A percentile compares a stretch with the other conserved stretches of the same genome.
Evolutionary conservation across 2,329 filamentous ascomycete species (phyloP).

Genomic region (Penicillium italicum): DNA sequence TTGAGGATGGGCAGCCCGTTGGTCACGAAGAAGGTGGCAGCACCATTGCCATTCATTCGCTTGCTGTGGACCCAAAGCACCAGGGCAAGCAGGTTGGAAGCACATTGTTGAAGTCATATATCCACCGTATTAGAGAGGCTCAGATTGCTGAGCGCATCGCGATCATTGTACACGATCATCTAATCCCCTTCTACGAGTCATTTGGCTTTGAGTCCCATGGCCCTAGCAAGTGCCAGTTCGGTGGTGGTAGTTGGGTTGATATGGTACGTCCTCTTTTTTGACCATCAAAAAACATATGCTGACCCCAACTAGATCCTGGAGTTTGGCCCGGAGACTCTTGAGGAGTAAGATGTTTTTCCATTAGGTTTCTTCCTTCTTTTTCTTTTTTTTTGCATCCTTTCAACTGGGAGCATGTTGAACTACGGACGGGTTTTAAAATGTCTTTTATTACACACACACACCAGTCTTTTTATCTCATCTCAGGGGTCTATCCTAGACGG

Average conservation of each 20-base stretch:
- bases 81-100: constrained; percentile 71
- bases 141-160: constrained; percentile 69
- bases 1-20: constrained; percentile 44
- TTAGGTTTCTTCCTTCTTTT: neutral
- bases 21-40: constrained; percentile 71
- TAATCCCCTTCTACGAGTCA: constrained; percentile 72
- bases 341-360: constrained; percentile 4
- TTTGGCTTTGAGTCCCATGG: constrained; percentile 69
- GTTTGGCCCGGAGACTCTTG: constrained; percentile 24
- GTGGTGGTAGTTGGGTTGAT: constrained; percentile 76
- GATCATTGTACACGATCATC: constrained; percentile 70
- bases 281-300: constrained; percentile 6
- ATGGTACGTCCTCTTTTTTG: constrained; percentile 58
- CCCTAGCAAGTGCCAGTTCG: constrained; percentile 66
- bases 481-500: constrained; percentile 18
- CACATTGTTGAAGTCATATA: constrained; percentile 69
- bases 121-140: constrained; percentile 69
- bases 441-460: constrained; percentile 19
- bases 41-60: constrained; percentile 76
- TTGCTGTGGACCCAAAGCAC: constrained; percentile 72
- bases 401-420: constrained; percentile 18
- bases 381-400: constrained; percentile 14
- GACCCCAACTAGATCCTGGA: constrained; percentile 28
- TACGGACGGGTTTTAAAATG: constrained; percentile 11
- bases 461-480: constrained; percentile 17